These are phyloP conservation scores for Picea mariana DNA, from an alignment of 83 land plant species.

Conservation along the genomic window DNA sequence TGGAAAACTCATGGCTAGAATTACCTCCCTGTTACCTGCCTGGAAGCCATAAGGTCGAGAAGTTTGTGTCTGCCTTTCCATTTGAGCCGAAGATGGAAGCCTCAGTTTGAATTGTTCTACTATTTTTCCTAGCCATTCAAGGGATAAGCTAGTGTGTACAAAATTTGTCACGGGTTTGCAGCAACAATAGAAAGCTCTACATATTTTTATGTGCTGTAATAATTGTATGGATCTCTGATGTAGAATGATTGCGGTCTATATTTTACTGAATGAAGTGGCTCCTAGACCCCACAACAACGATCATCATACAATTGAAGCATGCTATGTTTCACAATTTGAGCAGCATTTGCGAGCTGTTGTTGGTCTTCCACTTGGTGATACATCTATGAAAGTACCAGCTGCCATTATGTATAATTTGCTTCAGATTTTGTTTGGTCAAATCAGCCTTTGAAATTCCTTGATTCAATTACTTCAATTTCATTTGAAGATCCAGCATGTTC, in stretches of 20 bases:
- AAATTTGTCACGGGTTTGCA: conserved; percentile 2
- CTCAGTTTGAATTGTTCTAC: conserved; percentile 25
- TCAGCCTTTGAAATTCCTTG: too few relatives aligned
- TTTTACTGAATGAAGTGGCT: too few relatives aligned
- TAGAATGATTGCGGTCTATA: not conserved
- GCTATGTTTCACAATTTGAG: too few relatives aligned
- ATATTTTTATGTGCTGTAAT: not conserved
- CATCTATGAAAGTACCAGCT: too few relatives aligned
- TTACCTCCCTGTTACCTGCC: conserved; percentile 35
- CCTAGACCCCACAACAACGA: too few relatives aligned
- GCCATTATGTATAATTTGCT: too few relatives aligned
- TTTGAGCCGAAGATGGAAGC: conserved; percentile 65
- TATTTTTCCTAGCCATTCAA: conserved; percentile 4
- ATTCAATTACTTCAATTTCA: too few relatives aligned
- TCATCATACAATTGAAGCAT: too few relatives aligned
- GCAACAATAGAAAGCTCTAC: not conserved
- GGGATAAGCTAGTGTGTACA: not conserved
- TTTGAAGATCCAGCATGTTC: too few relatives aligned
- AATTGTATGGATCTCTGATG: not conserved
- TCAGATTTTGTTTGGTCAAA: too few relatives aligned
- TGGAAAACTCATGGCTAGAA: conserved; percentile 41
- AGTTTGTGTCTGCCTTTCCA: conserved; percentile 55
- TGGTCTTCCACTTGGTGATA: too few relatives aligned
- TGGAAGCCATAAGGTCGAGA: conserved; percentile 24
- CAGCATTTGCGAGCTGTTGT: too few relatives aligned